Conservation (phyloP, 192 early-diverging fungal species). For the Rhizophagus sp. region DNA sequence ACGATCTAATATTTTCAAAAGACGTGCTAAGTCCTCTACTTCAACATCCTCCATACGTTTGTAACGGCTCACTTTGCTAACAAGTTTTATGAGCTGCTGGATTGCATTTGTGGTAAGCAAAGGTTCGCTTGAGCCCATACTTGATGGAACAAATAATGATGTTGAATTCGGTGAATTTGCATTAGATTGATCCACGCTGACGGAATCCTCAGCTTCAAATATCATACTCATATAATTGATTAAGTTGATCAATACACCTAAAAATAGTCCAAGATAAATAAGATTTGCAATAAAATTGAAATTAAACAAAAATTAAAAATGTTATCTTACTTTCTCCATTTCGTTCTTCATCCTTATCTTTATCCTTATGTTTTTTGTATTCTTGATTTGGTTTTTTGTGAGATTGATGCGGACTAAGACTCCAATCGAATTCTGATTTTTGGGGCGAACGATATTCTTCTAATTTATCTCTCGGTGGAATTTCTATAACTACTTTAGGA, state of each 20-base stretch:
- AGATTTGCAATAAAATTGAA: neutral
- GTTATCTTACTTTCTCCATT: constrained; percentile 21
- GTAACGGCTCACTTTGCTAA: constrained; percentile 25
- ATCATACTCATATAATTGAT: constrained; percentile 26
- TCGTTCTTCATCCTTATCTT: constrained; percentile 26
- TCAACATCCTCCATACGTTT: constrained; percentile 24
- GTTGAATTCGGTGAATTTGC: neutral
- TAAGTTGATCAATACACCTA: constrained; percentile 18
- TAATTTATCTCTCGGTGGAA: constrained; percentile 2
- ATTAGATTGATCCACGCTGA: neutral
- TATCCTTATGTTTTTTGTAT: constrained; percentile 21
- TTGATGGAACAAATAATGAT: constrained; percentile 12
- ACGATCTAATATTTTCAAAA: constrained; percentile 29
- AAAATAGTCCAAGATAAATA: neutral
- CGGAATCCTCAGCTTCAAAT: constrained; percentile 29
- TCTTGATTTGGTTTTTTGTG: constrained; percentile 3
- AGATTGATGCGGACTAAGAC: too few species aligned
- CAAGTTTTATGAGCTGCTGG: constrained; percentile 13
- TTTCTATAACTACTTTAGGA: constrained; percentile 22
- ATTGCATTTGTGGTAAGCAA: constrained; percentile 9
- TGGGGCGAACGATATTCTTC: constrained; percentile 16
- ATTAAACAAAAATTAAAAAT: neutral
- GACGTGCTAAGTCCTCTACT: constrained; percentile 20
- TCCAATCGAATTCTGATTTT: neutral
- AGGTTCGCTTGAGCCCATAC: constrained; percentile 18